Evolutionary conservation across 2,329 filamentous ascomycete genomes (phyloP), one percentile per base, ranked within the genome.

Genomic region (Scytalidium sp.): DNA sequence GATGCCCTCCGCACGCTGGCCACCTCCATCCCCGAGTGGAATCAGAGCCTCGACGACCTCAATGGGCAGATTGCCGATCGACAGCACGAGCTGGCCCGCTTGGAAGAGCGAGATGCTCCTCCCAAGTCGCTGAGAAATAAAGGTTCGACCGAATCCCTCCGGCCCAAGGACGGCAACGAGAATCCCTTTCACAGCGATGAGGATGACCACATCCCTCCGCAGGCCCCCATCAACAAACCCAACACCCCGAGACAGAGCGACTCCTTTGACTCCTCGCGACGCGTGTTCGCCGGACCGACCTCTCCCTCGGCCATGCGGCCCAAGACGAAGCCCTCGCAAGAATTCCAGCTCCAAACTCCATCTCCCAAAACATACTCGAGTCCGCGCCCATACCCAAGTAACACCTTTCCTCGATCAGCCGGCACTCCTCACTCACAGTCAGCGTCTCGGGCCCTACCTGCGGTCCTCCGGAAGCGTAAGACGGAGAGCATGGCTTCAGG

Each of bases 401-500:
- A n/a, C n/a, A 52, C 55, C 41, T 42, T 59, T 11, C 40, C 36
- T 19, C 51, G 61, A 43, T 56, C 60, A 47, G 49, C 54, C 2
- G 60, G 58, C 11, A 56, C 1, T 97, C 96, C 65, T 88, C 89
- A 0, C 83, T 95, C 56, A 84, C 87, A 15, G 87, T 88, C 2
- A 82, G 84, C 58, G 75, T 85, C 3, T 84, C 83, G 41, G 91
- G 91, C 22, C 97, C 92, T 89, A 91, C 88, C 7, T 80, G 96
- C 15, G 92, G 91, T 51, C 3, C 41, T 63, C 5, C 59, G 62
- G 20, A 67, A 67, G 51, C 55, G 64, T 20, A 67, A 65, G 45
- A 64, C 64, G 3, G 64, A 59, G 20, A 66, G 64, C 22, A 49
- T 66, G 20, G 60, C 59, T 3, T 65, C 64, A 2, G 57, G 52